Base-by-base conservation (phyloP, 2,329 filamentous ascomycete genomes). In the Curvularia sp. region DNA sequence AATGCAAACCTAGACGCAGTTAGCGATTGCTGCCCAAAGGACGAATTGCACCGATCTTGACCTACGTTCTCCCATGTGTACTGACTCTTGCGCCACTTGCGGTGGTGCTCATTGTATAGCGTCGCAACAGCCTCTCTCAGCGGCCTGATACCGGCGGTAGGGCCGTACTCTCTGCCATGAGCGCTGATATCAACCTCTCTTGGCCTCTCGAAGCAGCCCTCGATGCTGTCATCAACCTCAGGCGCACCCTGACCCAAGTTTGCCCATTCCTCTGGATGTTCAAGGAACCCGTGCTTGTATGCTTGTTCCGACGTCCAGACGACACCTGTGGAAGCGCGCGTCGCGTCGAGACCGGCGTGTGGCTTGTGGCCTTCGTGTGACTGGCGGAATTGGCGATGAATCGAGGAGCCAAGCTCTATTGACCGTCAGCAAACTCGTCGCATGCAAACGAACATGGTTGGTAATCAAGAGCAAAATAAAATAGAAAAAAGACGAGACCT, bases 231-330 rank as follows among this genome's bases (percentile, higher is more conserved):
- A 69, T 97, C 94, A 61, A 96, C 94, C 77, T 97, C 93, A 42
- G 93, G 93, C 15, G 93, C 93, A 68, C 93, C 93, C 80, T 97
- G 94, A 30, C 94, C 94, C 52, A 98, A 83, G 76, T 98, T 98
- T 58, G 94, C 93, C 94, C 94, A 97, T 63, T 83, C 80, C 2
- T 90, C 84, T 10, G 92, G 93, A 66, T 93, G 84, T 3, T 97
- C 93, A 49, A 87, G 81, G 81, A 90, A 97, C 69, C 94, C 94
- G 80, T 94, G 91, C 79, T 97, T 93, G 75, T 88, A 86, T 53
- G 93, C 93, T 68, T 92, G 89, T 80, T 95, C 91, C 3, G 89
- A 92, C 65, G 89, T 93, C 94, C 94, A 97, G 64, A 97, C 91
- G 3, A 97, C 94, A 78, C 94, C 94, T 13, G 94, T 98, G 15